Base-by-base conservation (phyloP, 352 stramenopile genomes). In the Salisapilia sapeloensis region DNA sequence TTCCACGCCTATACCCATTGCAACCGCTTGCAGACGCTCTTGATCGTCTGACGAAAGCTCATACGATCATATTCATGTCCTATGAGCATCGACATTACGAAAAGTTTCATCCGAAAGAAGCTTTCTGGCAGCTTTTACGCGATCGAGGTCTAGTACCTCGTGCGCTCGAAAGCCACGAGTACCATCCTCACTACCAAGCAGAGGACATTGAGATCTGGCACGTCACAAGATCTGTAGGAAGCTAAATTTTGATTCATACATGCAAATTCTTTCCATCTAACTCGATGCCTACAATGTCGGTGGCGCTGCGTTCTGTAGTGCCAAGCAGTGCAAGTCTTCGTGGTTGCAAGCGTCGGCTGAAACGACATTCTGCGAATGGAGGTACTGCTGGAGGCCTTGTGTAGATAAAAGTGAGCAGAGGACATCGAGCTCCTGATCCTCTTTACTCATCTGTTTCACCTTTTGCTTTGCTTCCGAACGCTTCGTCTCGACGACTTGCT, bases 1-100 rank as follows among this genome's bases (percentile, higher is more conserved):
- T 98, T 4, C 92, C 92, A n/a, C 78, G 93, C 21, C 50, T 98
- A 18, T 98, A 97, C 55, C 87, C 92, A 0, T 93, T 98, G 33
- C 84, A 93, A 35, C 90, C 92, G 2, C 72, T 97, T 16, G 82
- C 96, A 5, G 61, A 81, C 18, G 87, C 81, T 7, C 63, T 97
- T 24, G 61, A 71, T 26, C 50, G 72, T 19, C 63, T 96, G 18
- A 54, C 45, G 9, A 42, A 45, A 17, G 18, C 48, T 0, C 44
- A 66, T 14, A 83, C 72, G 9, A 59, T 29, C 0, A 54, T 87
- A 15, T 38, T 93, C 24, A 78, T 95, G 35, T 90, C 76, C 19
- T 93, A 86, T 48, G 82, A 95, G 43, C 60, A 91, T 27, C 66
- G 75, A 13, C 62, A 85, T 39, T 93, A 83, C 43, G 48, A 66